Conservation (phyloP, 495 filamentous ascomycete genomes). For the Penicillium cataractarum region DNA sequence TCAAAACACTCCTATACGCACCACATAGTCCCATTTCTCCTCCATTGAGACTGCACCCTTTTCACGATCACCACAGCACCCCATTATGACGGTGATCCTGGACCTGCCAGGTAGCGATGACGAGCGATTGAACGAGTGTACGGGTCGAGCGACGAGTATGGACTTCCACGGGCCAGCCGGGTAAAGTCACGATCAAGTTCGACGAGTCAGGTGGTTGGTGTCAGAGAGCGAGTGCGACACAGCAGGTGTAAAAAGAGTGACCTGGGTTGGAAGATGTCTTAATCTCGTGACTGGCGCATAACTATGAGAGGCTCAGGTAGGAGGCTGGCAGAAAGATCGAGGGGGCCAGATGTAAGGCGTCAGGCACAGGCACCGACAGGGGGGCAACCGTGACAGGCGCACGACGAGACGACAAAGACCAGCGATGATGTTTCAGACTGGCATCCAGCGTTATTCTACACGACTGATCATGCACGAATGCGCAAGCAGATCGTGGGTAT, state of each 20-base stretch:
- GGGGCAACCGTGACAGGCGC: not conserved
- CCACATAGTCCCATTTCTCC: conserved; percentile 95
- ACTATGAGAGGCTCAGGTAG: conserved; percentile 19
- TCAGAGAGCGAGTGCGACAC: conserved; percentile 15
- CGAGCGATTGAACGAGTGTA: conserved; percentile 11
- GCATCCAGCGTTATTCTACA: conserved; percentile 20
- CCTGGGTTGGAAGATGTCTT: conserved; percentile 13
- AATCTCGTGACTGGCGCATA: conserved; percentile 30
- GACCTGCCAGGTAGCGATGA: conserved; percentile 39
- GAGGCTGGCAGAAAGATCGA: conserved; percentile 5
- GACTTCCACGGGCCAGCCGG: conserved; percentile 52
- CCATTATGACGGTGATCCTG: conserved; percentile 57
- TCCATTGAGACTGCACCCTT: conserved; percentile 71
- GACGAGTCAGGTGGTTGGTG: conserved; percentile 3
- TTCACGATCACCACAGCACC: conserved; percentile 71
- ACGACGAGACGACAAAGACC: conserved; percentile 12
- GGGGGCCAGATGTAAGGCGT: conserved; percentile 1
- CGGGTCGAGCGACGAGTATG: conserved; percentile 12
- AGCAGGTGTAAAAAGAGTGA: conserved; percentile 19
- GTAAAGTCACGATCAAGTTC: conserved; percentile 35
- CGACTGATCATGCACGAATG: conserved; percentile 11
- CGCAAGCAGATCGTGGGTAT: conserved; percentile 13
- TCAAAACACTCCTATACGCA: conserved; percentile 50
- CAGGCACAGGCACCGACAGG: conserved; percentile 3
- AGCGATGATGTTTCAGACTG: conserved; percentile 21